Percentiles rank a stretch among this genome's conserved stretches.
These are phyloP conservation scores for Chlorokybus atmophyticus DNA, from an alignment of 139 green algal genomes.

Conservation along the genomic window DNA sequence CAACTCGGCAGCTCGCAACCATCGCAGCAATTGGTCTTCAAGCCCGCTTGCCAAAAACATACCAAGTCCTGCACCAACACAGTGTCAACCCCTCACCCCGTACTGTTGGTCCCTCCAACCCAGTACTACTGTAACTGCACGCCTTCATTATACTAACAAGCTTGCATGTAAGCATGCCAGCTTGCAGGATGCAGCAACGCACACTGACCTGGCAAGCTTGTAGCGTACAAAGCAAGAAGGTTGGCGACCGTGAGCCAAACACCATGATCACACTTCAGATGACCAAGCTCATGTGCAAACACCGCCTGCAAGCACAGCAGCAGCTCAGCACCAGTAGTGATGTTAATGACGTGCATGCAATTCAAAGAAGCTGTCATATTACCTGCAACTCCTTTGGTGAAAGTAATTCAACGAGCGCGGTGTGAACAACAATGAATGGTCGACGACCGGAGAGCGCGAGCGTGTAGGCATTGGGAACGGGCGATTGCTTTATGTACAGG, in stretches of 20 bases:
- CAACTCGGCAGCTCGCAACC: slow-evolving; percentile 72
- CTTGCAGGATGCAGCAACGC: too few relatives aligned
- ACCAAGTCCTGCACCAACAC: slow-evolving; percentile 16
- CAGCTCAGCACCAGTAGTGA: background rate
- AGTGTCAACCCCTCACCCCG: too few relatives aligned
- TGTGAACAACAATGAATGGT: slow-evolving; percentile 93
- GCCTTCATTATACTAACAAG: too few relatives aligned
- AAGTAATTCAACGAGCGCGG: slow-evolving; percentile 82
- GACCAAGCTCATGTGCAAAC: slow-evolving; percentile 46
- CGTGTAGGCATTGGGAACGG: slow-evolving; percentile 87
- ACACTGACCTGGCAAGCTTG: slow-evolving; percentile 19
- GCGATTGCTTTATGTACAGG: slow-evolving; percentile 49
- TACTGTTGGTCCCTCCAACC: too few relatives aligned
- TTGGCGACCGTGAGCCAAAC: slow-evolving; percentile 88
- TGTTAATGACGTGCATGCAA: too few relatives aligned
- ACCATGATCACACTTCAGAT: slow-evolving; percentile 87
- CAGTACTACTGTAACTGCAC: too few relatives aligned
- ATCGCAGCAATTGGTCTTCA: slow-evolving; percentile 31
- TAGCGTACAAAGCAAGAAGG: slow-evolving; percentile 65
- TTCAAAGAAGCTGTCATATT: background rate
- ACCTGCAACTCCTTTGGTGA: slow-evolving; percentile 67
- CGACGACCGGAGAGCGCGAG: slow-evolving; percentile 72
- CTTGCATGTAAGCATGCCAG: too few relatives aligned
- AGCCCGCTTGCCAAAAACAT: slow-evolving; percentile 17
- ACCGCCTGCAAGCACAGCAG: slow-evolving; percentile 32